Percentiles rank a stretch among this genome's conserved stretches.
Conservation (phyloP, 306 rosid species). For the Cicer arietinum region DNA sequence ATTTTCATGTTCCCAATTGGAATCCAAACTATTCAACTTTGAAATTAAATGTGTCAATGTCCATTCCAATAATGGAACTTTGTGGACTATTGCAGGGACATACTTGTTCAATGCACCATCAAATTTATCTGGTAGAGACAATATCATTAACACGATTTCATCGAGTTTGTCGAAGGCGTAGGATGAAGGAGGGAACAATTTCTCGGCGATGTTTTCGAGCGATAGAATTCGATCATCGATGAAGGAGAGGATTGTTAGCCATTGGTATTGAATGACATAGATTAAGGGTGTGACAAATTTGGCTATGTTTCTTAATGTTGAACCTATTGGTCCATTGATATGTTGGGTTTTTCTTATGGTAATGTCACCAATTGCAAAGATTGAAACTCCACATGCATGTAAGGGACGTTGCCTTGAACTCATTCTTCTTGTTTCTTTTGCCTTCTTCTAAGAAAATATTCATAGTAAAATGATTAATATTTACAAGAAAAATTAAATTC, state of each 20-base stretch:
- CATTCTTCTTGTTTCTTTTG: conserved; percentile 41
- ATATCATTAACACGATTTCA: conserved; percentile 43
- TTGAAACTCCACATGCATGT: conserved; percentile 65
- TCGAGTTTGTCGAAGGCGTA: conserved; percentile 62
- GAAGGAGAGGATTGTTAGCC: conserved; percentile 60
- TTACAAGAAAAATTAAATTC: background rate
- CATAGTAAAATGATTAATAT: background rate
- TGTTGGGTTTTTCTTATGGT: conserved; percentile 50
- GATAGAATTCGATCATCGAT: conserved; percentile 58
- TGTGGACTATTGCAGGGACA: conserved; percentile 46
- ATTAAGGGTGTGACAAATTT: conserved; percentile 52
- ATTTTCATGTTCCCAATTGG: conserved; percentile 45
- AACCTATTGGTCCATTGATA: conserved; percentile 63
- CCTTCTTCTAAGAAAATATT: conserved; percentile 45
- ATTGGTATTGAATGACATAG: conserved; percentile 47
- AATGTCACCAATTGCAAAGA: conserved; percentile 51
- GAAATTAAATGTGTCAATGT: conserved; percentile 47
- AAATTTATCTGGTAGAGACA: conserved; percentile 56
- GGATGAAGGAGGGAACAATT: conserved; percentile 58
- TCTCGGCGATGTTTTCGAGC: conserved; percentile 52
- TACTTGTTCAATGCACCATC: conserved; percentile 50
- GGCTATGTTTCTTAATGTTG: conserved; percentile 46
- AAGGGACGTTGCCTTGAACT: conserved; percentile 62
- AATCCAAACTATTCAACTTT: conserved; percentile 54
- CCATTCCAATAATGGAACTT: conserved; percentile 51